Conservation (phyloP, 495 filamentous ascomycete genomes). For the Aspergillus bertholletiae region DNA sequence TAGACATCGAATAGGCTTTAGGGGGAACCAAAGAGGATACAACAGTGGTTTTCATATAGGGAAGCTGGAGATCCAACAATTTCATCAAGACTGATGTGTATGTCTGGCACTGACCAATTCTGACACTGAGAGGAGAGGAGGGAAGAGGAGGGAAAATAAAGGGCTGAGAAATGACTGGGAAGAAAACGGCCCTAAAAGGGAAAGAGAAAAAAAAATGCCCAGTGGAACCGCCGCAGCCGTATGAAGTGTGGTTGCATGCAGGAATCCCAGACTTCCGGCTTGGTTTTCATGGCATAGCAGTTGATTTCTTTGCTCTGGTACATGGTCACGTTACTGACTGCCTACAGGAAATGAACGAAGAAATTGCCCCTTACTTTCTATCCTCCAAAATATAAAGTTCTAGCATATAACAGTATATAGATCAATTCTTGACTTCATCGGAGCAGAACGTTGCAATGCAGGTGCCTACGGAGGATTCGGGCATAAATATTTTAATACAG, state of each 20-base stretch:
- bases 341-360: neutral
- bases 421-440: neutral
- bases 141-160: neutral
- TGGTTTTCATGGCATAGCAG: neutral
- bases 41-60: neutral
- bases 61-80: neutral
- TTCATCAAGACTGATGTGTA: neutral
- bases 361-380: neutral
- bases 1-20: neutral
- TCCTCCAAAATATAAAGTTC: neutral
- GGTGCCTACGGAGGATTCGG: neutral
- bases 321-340: neutral
- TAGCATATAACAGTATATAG: neutral
- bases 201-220: too few relatives aligned
- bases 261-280: neutral
- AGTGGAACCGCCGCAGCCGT: neutral
- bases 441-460: neutral
- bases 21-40: neutral
- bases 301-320: neutral
- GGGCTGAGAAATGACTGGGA: neutral
- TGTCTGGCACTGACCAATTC: neutral
- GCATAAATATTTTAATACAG: neutral
- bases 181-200: too few relatives aligned
- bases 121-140: neutral
- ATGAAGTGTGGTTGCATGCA: neutral